These are phyloP conservation scores for Paracoccidioides brasiliensis DNA, from an alignment of 2,329 filamentous ascomycete species.

Conservation along the genomic window DNA sequence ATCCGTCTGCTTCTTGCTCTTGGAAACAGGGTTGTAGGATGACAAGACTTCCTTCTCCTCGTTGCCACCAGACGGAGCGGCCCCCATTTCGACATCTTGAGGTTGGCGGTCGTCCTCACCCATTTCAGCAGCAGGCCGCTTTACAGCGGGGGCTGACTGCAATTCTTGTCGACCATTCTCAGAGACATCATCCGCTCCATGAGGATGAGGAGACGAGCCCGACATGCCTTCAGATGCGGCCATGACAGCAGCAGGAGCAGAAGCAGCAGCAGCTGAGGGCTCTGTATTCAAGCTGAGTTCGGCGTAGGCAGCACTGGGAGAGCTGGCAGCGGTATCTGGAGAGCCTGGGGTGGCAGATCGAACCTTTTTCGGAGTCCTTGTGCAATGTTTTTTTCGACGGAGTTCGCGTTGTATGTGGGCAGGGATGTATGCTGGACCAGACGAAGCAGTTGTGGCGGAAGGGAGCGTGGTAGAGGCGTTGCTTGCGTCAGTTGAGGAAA, in stretches of 20 bases:
- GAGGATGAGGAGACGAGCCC: not conserved
- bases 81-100: not conserved
- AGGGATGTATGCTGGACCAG: slow-evolving; percentile 38
- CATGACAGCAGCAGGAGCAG: slow-evolving; percentile 16
- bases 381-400: slow-evolving; percentile 16
- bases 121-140: slow-evolving; percentile 43
- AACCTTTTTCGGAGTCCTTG: slow-evolving; percentile 17
- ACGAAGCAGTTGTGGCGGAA: not conserved
- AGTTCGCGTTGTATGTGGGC: slow-evolving; percentile 44
- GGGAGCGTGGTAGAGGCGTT: too few relatives aligned
- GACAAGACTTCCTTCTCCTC: slow-evolving; percentile 11
- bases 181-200: not conserved
- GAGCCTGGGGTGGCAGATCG: not conserved
- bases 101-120: slow-evolving; percentile 26
- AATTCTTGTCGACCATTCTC: slow-evolving; percentile 1
- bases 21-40: not conserved
- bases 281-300: slow-evolving; percentile 12
- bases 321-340: slow-evolving; percentile 25
- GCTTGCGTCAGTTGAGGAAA: not conserved
- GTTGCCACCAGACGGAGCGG: slow-evolving; percentile 9
- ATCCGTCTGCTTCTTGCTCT: slow-evolving; percentile 10
- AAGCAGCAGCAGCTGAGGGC: slow-evolving; percentile 2
- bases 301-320: slow-evolving; percentile 41
- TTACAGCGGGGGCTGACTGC: slow-evolving; percentile 37
- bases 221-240: slow-evolving; percentile 10